Conservation (phyloP, 108 stramenopile genomes). For the Pseudonitzschia delicatissima region DNA sequence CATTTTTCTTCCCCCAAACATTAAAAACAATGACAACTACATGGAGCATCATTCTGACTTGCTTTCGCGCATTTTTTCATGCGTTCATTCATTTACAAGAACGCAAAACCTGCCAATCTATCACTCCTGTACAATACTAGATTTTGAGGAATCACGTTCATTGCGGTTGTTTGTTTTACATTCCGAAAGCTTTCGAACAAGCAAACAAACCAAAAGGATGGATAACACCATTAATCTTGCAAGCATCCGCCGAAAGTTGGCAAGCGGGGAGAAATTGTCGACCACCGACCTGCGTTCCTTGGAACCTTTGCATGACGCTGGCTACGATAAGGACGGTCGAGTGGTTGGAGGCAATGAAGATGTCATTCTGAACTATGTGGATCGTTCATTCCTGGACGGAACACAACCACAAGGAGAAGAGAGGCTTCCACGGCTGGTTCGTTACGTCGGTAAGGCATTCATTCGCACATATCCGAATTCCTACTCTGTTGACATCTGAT, state of each 20-base stretch:
- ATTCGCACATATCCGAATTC: neutral
- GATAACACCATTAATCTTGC: neutral
- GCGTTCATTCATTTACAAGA: too few relatives aligned
- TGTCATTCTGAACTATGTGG: conserved; percentile 1
- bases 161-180: too few relatives aligned
- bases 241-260: conserved; percentile 3
- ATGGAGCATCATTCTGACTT: too few relatives aligned
- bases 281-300: neutral
- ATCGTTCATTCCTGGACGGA: conserved; percentile 15
- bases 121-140: too few relatives aligned
- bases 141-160: too few relatives aligned
- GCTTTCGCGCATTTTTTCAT: too few relatives aligned
- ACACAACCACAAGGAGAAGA: neutral
- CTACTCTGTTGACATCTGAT: neutral
- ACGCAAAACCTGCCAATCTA: too few relatives aligned
- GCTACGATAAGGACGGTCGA: neutral
- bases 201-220: neutral
- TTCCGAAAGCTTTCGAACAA: too few relatives aligned
- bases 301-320: neutral
- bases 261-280: neutral
- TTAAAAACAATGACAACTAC: too few relatives aligned
- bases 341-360: neutral
- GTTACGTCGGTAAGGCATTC: conserved; percentile 12
- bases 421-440: conserved; percentile 11
- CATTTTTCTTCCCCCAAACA: too few relatives aligned